Base-by-base conservation (phyloP, 805 yeast species). In the Myxozyma nipponensis region DNA sequence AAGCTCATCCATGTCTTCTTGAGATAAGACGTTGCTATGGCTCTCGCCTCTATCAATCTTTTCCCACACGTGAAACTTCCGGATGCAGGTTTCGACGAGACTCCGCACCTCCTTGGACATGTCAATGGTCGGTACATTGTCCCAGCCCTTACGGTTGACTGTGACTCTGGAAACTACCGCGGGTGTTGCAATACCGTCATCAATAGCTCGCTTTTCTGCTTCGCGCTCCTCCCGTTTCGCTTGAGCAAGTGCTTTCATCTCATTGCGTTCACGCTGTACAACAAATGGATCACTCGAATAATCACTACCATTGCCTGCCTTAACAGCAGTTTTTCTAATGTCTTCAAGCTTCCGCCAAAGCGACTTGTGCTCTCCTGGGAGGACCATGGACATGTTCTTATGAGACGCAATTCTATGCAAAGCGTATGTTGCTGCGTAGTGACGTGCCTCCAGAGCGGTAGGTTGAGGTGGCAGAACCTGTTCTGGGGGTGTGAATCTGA, bases 391-490 rank as follows among this genome's bases (percentile, higher is more conserved):
- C 67, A 91, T 66, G 63, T 87, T 89, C 60, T 89, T 89, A 59
- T 82, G 83, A 53, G 81, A 86, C 34, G 90, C 82, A 18, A 91
- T 39, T 32, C 95, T 72, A 64, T 81, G 90, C 54, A 91, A 67
- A 0, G 91, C 93, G 58, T 84, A 86, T 0, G 97, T 89, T 0
- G 98, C 97, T 0, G 91, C 89, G 61, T 77, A 76, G 65, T 90
- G 95, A 42, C 96, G 76, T 0, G 98, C 96, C 60, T 90, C 97
- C 28, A 87, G 72, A 1, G 95, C 78, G 0, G 97, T 87, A 41
- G 81, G 86, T 59, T 85, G 88, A 0, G 90, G 83, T 2, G 70
- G 67, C 4, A 83, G 73, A 3, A 76, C 62, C 6, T 77, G 79
- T 4, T 69, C 62, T 0, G 79, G 81, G 44, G 77, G 78, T 41